Evolutionary conservation across 805 yeast species (phyloP).

Genomic region (Sugiyamaella mastotermitis): DNA sequence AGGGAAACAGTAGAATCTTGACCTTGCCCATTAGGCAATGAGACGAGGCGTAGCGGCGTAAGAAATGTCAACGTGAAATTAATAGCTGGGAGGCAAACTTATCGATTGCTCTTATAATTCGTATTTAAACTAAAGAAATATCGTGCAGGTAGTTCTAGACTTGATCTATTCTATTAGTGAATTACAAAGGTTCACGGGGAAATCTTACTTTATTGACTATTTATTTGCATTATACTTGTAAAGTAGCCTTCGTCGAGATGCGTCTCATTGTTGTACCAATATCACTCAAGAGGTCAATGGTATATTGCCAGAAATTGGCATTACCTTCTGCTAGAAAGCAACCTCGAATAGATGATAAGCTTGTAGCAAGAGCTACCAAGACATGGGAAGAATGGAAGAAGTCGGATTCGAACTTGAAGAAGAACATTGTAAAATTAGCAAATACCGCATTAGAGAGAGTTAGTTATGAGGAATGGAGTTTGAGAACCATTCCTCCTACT

Average conservation of each 20-base stretch:
- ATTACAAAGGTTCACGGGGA: no score
- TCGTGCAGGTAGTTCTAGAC: no score
- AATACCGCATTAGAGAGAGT: conserved; percentile 51
- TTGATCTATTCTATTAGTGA: no score
- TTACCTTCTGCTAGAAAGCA: conserved; percentile 31
- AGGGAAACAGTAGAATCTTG: no score
- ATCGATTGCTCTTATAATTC: no score
- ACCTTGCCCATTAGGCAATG: no score
- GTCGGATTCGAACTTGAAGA: conserved; percentile 53
- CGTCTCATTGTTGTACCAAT: conserved; percentile 69
- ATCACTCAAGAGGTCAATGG: conserved; percentile 51
- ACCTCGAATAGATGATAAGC: conserved; percentile 35
- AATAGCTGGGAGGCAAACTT: no score
- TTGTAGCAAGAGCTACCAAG: conserved; percentile 44
- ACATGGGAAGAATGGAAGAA: conserved; percentile 58
- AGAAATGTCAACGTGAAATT: no score
- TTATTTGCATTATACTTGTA: no score
- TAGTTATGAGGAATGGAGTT: conserved; percentile 75
- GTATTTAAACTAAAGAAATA: no score
- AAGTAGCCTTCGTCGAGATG: conserved; percentile 35
- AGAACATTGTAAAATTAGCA: conserved; percentile 49
- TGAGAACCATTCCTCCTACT: conserved; percentile 70
- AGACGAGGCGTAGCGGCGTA: no score
- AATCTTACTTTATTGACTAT: no score
- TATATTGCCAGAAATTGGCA: conserved; percentile 59